These are phyloP conservation scores for Starmera dryadoides DNA, from an alignment of 805 yeast genomes.

Conservation along the genomic window DNA sequence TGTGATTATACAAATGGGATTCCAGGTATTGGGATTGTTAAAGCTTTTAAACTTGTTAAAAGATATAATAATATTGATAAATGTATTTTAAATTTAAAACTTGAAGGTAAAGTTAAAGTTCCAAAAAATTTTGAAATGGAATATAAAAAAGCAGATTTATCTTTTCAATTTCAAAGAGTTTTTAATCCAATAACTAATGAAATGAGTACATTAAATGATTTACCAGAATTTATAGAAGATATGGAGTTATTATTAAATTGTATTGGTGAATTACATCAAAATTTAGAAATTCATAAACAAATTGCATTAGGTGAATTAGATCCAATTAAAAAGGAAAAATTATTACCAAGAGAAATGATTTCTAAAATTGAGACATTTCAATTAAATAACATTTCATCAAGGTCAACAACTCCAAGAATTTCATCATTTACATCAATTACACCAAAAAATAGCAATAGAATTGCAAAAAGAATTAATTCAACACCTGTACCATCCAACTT, in stretches of 20 bases:
- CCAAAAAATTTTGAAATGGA: slow-evolving; percentile 56
- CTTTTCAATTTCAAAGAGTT: slow-evolving; percentile 83
- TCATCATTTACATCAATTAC: neutral
- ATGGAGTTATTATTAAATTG: slow-evolving; percentile 28
- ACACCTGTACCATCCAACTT: neutral
- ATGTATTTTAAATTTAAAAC: slow-evolving; percentile 45
- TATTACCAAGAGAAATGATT: slow-evolving; percentile 13
- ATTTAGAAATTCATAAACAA: slow-evolving; percentile 39
- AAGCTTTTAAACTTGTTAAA: slow-evolving; percentile 58
- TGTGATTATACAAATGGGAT: slow-evolving; percentile 94
- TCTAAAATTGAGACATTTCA: neutral
- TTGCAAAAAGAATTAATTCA: neutral
- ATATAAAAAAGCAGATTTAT: slow-evolving; percentile 58
- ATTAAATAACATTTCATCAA: slow-evolving; percentile 1
- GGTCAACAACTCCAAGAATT: slow-evolving; percentile 1
- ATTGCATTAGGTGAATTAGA: slow-evolving; percentile 62
- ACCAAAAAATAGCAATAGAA: neutral
- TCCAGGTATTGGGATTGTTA: slow-evolving; percentile 70
- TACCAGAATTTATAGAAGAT: slow-evolving; percentile 32
- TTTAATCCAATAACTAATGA: slow-evolving; percentile 51
- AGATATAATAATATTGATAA: slow-evolving; percentile 45
- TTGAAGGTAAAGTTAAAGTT: slow-evolving; percentile 51
- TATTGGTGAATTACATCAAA: slow-evolving; percentile 30
- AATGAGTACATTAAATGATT: slow-evolving; percentile 52
- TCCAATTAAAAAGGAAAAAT: slow-evolving; percentile 37